A percentile compares a stretch with the other conserved stretches of the same genome.
Conservation (phyloP, 495 filamentous ascomycete species). For the Aspergillus cavernicola region DNA sequence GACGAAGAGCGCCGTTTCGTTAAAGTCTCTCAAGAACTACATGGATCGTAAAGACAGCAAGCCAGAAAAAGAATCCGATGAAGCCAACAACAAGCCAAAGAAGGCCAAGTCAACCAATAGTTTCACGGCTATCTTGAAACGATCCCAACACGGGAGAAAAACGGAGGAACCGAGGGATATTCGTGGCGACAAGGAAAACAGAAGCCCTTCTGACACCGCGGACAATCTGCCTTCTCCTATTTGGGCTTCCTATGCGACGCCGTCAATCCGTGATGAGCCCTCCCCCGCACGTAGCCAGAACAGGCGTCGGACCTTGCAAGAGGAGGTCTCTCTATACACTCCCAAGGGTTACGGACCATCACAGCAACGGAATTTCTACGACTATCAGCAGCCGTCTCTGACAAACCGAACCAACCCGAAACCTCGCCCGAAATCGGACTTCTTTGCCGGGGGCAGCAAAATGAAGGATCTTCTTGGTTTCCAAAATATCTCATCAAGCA, state of each 20-base stretch:
- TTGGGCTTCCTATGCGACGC: constrained; percentile 48
- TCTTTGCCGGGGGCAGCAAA: constrained; percentile 35
- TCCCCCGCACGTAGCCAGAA: constrained; percentile 35
- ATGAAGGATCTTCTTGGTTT: constrained; percentile 33
- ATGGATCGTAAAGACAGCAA: constrained; percentile 51
- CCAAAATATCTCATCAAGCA: constrained; percentile 26
- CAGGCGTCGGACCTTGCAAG: constrained; percentile 42
- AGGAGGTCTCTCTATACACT: constrained; percentile 61
- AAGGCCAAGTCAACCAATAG: constrained; percentile 84
- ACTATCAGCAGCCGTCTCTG: constrained; percentile 54
- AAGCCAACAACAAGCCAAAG: constrained; percentile 57
- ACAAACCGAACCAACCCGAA: constrained; percentile 33
- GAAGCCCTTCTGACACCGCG: constrained; percentile 47
- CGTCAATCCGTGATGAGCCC: constrained; percentile 38
- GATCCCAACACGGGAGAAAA: constrained; percentile 42
- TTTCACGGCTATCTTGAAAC: constrained; percentile 54
- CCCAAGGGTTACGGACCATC: constrained; percentile 58
- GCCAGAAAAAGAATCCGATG: constrained; percentile 35
- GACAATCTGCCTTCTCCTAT: constrained; percentile 62
- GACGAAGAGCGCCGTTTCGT: constrained; percentile 61
- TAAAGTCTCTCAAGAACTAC: constrained; percentile 57
- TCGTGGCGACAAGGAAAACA: constrained; percentile 69
- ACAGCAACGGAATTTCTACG: constrained; percentile 63
- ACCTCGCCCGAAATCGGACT: constrained; percentile 53
- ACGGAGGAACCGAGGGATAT: constrained; percentile 45